A percentile compares a stretch with the other conserved stretches of the same genome.
phyloP scores from a whole-genome alignment of 2,329 filamentous ascomycete genomes.

The Aulographum hederae region DNA sequence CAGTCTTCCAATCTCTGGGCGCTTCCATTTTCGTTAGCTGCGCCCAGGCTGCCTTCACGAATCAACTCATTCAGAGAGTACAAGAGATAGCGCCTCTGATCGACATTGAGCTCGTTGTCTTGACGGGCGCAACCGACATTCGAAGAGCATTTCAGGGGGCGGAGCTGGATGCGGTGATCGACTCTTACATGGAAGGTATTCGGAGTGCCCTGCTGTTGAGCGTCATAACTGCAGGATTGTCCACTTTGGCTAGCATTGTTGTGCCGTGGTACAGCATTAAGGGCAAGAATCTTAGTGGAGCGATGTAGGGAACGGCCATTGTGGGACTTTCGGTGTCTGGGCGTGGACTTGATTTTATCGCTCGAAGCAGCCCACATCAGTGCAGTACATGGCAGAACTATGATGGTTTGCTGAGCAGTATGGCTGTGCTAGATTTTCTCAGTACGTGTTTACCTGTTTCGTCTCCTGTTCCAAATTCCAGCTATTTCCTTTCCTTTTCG shows the following conservation, averaged over 20 bases:
- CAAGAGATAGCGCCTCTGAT: constrained; percentile 20
- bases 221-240: constrained; percentile 21
- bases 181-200: constrained; percentile 8
- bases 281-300: constrained; percentile 22
- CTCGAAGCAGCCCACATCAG: too few species aligned
- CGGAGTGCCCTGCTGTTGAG: constrained; percentile 24
- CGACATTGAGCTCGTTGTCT: constrained; percentile 17
- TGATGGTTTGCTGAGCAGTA: too few species aligned
- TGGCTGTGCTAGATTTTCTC: too few species aligned
- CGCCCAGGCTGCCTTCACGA: constrained; percentile 49
- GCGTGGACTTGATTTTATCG: too few species aligned
- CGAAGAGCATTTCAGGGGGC: constrained; percentile 12
- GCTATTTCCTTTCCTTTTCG: too few species aligned
- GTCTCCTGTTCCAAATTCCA: too few species aligned
- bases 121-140: constrained; percentile 25
- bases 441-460: too few species aligned
- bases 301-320: neutral
- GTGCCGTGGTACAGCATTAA: constrained; percentile 40
- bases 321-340: too few species aligned
- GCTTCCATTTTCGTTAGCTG: constrained; percentile 48
- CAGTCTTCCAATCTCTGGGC: constrained; percentile 47
- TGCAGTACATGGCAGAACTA: too few species aligned
- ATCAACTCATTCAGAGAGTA: constrained; percentile 38
- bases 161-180: neutral
- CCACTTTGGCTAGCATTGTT: constrained; percentile 23